phyloP scores from a whole-genome alignment of 352 stramenopile species.

The Pythium sp. region DNA sequence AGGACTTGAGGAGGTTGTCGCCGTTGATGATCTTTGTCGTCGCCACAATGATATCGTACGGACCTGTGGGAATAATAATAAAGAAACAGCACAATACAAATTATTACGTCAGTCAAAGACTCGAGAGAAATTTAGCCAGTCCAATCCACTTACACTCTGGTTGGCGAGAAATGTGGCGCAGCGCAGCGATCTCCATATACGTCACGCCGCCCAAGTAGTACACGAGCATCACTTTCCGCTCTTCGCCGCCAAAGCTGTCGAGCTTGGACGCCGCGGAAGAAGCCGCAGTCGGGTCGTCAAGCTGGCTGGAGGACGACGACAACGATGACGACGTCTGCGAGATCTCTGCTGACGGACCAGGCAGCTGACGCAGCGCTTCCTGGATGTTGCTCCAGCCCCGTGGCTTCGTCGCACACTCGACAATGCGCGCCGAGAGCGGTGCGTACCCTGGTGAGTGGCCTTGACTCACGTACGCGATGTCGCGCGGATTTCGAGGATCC shows the following conservation, averaged over 20 bases:
- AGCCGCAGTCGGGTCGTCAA: conserved; percentile 11
- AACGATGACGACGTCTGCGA: conserved; percentile 38
- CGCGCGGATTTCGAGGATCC: conserved; percentile 90
- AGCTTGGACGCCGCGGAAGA: conserved; percentile 40
- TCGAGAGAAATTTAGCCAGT: neutral
- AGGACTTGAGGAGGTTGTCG: conserved; percentile 82
- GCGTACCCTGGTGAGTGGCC: conserved; percentile 90
- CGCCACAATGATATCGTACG: conserved; percentile 91
- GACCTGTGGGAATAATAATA: conserved; percentile 33
- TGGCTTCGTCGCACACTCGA: conserved; percentile 86
- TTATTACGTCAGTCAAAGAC: neutral
- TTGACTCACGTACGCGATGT: conserved; percentile 91
- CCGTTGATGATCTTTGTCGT: conserved; percentile 93
- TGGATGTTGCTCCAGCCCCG: conserved; percentile 75
- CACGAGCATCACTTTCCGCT: conserved; percentile 93
- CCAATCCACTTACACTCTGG: conserved; percentile 78
- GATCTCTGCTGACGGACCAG: conserved; percentile 75
- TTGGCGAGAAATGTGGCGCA: conserved; percentile 93
- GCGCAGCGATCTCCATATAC: conserved; percentile 95
- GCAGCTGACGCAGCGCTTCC: conserved; percentile 82
- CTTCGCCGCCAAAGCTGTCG: conserved; percentile 68
- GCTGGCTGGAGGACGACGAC: conserved; percentile 12
- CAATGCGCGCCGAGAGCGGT: conserved; percentile 90
- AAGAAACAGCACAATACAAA: conserved; percentile 10
- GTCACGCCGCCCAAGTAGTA: conserved; percentile 96